Percentiles rank a stretch among this genome's conserved stretches.
Conservation (phyloP, 495 filamentous ascomycete species). For the Penicillium riverlandense region DNA sequence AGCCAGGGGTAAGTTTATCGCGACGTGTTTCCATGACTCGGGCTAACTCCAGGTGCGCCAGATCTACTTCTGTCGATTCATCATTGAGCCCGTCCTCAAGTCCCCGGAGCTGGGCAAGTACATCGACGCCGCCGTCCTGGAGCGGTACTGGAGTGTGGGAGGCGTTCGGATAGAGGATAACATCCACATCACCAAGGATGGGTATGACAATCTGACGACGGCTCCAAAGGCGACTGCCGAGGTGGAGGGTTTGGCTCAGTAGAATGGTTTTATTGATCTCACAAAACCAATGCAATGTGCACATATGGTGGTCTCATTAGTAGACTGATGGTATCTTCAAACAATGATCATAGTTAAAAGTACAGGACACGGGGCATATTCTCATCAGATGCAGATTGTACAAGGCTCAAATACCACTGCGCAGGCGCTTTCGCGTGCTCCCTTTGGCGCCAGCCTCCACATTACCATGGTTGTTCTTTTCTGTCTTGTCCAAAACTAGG, state of each 20-base stretch:
- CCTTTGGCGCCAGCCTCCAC: conserved; percentile 20
- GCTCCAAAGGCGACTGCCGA: conserved; percentile 66
- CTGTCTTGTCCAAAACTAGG: conserved; percentile 58
- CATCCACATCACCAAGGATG: conserved; percentile 68
- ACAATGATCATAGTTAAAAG: no score
- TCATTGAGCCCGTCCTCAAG: conserved; percentile 74
- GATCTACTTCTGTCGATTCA: conserved; percentile 93
- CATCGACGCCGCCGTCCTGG: conserved; percentile 66
- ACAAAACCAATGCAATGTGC: no score
- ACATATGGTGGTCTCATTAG: no score
- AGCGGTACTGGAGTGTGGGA: conserved; percentile 84
- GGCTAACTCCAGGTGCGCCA: conserved; percentile 7
- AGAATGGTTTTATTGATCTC: no score
- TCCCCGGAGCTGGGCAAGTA: conserved; percentile 61
- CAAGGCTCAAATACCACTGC: conserved; percentile 16
- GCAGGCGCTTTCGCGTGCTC: conserved; percentile 25
- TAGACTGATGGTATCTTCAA: no score
- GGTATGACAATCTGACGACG: conserved; percentile 74
- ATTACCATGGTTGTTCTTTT: conserved; percentile 39
- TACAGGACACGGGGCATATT: not conserved
- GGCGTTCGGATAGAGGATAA: conserved; percentile 76
- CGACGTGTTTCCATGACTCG: not conserved
- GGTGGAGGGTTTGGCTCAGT: conserved; percentile 45
- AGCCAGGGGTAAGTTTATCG: conserved; percentile 63
- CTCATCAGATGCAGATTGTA: conserved; percentile 1